Evolutionary conservation across 164 flowering plant genomes (phyloP).

Genomic region (Tetracentron sinense): DNA sequence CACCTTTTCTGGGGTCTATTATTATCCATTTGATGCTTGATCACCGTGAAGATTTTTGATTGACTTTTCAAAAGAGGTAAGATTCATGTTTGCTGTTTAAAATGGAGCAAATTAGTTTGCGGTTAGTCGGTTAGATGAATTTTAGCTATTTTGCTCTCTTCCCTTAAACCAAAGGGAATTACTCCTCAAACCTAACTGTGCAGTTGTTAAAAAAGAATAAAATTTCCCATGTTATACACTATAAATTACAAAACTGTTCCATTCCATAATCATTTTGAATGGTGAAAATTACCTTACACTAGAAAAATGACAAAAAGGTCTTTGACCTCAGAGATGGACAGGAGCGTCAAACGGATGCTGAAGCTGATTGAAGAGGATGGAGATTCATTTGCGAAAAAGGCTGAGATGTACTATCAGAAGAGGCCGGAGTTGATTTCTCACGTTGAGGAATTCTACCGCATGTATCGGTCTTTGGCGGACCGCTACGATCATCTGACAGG

Average conservation of each 20-base stretch:
- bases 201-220: neutral
- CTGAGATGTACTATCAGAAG: conserved; percentile 85
- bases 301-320: conserved; percentile 25
- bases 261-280: neutral
- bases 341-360: conserved; percentile 68
- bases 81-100: too few species aligned
- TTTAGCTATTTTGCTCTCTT: too few species aligned
- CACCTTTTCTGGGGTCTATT: too few species aligned
- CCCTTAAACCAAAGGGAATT: too few species aligned
- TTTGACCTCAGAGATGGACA: conserved; percentile 73
- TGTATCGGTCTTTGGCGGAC: conserved; percentile 84
- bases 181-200: too few species aligned
- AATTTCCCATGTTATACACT: neutral
- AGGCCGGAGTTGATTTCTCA: conserved; percentile 71
- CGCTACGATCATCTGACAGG: conserved; percentile 86
- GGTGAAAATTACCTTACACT: conserved; percentile 4
- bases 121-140: too few species aligned
- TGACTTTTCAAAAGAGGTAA: too few species aligned
- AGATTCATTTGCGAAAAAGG: conserved; percentile 84
- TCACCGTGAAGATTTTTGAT: too few species aligned
- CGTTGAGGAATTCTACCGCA: conserved; percentile 81
- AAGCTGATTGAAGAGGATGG: conserved; percentile 91
- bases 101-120: too few species aligned
- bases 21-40: too few species aligned
- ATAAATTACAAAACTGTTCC: neutral